Base-by-base conservation (phyloP, 139 green algal genomes). In the Chlorella sp. region DNA sequence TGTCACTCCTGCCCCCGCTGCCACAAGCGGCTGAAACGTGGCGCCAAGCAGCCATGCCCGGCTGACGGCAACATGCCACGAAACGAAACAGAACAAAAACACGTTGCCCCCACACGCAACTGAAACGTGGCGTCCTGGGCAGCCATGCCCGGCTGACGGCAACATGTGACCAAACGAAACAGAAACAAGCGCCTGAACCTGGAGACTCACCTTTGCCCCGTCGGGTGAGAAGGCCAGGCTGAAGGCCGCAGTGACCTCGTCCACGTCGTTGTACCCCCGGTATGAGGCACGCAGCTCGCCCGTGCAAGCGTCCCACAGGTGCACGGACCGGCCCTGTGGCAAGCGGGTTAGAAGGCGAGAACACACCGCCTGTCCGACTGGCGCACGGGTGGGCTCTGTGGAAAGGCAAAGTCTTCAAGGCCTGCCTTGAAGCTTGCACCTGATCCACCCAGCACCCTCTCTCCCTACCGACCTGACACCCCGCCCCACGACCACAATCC, bases 231-330 rank as follows among this genome's bases (percentile, higher is more conserved):
- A 97, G 0, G 82, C 86, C 14, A 97, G 10, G 29, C 73, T 87
- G 76, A 83, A 84, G 1, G 91, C 92, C 0, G 93, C 76, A 31
- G 83, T 89, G 2, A 95, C 80, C 65, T 98, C 93, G 69, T 98
- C 93, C n/a, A 82, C 77, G 22, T 88, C 77, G 77, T 98, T 89
- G 67, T 94, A 96, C 0, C 85, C 88, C 0, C 89, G 70, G 82
- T 97, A 97, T 0, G 80, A 83, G 74, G 77, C 80, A 5, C 91
- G 79, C 22, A 94, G 65, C 26, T 69, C 24, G 4, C 91, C 91
- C 26, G 72, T 81, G 67, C 74, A 80, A 0, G 82, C 90, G 69
- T 97, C 93, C 88, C 90, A 97, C 33, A 97, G 62, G 71, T 95
- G 89, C 0, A 97, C 71, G 0, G 93, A 92, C 34, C 94, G 90